A percentile compares a stretch with the other conserved stretches of the same genome.
phyloP scores from a whole-genome alignment of 1,284 basidiomycete genomes.

The Sphaerobolus stellatus region DNA sequence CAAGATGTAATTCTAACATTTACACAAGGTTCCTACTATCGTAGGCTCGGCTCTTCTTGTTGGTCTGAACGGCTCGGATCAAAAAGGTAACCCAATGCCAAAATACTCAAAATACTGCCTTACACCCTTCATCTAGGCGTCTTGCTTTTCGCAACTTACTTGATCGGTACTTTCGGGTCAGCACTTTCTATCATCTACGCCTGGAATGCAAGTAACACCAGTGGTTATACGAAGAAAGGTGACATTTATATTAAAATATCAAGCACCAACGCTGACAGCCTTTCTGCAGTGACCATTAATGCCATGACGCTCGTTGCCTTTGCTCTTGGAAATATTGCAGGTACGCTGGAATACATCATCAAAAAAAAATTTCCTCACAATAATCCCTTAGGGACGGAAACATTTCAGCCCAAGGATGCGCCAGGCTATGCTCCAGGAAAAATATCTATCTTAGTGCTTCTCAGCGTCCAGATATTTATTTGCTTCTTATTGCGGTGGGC shows the following conservation, averaged over 20 bases:
- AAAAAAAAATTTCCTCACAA: background rate
- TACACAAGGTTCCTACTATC: constrained; percentile 50
- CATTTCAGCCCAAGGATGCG: constrained; percentile 62
- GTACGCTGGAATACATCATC: background rate
- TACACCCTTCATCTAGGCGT: background rate
- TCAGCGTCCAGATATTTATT: constrained; percentile 51
- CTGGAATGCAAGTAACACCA: constrained; percentile 66
- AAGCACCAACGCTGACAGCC: background rate
- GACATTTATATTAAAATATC: background rate
- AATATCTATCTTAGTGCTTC: constrained; percentile 57
- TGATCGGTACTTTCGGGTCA: constrained; percentile 59
- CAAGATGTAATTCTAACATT: background rate
- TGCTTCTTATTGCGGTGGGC: constrained; percentile 54
- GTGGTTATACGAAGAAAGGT: constrained; percentile 67
- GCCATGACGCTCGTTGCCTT: constrained; percentile 60
- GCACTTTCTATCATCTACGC: constrained; percentile 64
- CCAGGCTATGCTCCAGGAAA: constrained; percentile 64
- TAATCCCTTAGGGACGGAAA: constrained; percentile 55
- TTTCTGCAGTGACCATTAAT: constrained; percentile 49
- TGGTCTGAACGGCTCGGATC: constrained; percentile 47
- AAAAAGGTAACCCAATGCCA: constrained; percentile 43
- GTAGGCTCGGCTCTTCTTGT: constrained; percentile 59
- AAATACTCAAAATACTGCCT: background rate
- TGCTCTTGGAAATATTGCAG: constrained; percentile 46
- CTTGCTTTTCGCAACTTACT: constrained; percentile 43